Evolutionary conservation across 805 yeast species (phyloP).

Genomic region (Candida boidinii): DNA sequence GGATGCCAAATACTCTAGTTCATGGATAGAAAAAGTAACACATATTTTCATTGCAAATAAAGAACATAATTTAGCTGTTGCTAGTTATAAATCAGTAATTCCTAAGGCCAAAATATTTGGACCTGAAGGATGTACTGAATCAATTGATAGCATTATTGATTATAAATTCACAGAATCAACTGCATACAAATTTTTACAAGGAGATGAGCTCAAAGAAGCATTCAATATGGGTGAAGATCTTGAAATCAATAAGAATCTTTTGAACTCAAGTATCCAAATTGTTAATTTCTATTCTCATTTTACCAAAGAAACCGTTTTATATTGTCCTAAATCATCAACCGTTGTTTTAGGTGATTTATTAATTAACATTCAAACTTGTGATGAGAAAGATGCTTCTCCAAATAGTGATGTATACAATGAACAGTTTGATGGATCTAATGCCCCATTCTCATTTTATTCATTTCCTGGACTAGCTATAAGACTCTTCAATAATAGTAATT

Average conservation of each 20-base stretch:
- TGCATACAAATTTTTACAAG: slow-evolving; percentile 28
- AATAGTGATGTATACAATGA: slow-evolving; percentile 31
- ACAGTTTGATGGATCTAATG: slow-evolving; percentile 30
- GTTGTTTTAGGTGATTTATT: slow-evolving; percentile 53
- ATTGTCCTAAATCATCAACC: slow-evolving; percentile 36
- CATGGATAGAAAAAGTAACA: slow-evolving; percentile 28
- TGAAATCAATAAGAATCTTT: slow-evolving; percentile 15
- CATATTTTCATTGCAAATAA: slow-evolving; percentile 53
- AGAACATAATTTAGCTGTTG: slow-evolving; percentile 59
- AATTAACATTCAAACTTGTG: slow-evolving; percentile 44
- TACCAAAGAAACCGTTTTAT: slow-evolving; percentile 52
- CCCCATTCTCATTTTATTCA: slow-evolving; percentile 32
- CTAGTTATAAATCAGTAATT: slow-evolving; percentile 37
- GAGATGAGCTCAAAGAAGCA: slow-evolving; percentile 23
- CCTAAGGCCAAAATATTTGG: slow-evolving; percentile 50
- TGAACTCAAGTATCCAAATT: slow-evolving; percentile 39
- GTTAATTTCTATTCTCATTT: slow-evolving; percentile 46
- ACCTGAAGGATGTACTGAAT: slow-evolving; percentile 31
- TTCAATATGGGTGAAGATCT: slow-evolving; percentile 23
- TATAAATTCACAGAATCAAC: slow-evolving; percentile 25
- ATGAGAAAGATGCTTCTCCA: slow-evolving; percentile 30
- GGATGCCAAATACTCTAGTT: slow-evolving; percentile 24
- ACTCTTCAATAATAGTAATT: slow-evolving; percentile 4
- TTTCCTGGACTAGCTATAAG: slow-evolving; percentile 12
- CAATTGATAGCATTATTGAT: slow-evolving; percentile 30